Evolutionary conservation across 2,329 filamentous ascomycete species (phyloP), one percentile per base, ranked within the genome.

Genomic region (Colletotrichum spaethianum): DNA sequence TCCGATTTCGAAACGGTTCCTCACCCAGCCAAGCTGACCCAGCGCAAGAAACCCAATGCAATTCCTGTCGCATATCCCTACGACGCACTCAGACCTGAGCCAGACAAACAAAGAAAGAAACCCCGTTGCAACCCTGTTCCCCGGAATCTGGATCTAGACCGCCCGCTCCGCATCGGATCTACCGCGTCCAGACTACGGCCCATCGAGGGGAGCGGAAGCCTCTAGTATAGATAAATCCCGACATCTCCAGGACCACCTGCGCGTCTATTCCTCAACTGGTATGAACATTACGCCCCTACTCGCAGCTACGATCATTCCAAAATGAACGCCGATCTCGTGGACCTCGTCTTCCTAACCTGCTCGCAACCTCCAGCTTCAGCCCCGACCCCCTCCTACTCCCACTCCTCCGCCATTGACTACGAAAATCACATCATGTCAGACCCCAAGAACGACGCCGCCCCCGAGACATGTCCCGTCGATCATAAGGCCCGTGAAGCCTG

Each of bases 401-500:
- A 28, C 38, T 33, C 63, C 26, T 53, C 31, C n/a, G 28, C 26
- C 18, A 48, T 65, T 26, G 52, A 65, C 56, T 23, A 67, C 63
- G 55, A 55, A 8, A 46, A 31, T 46, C 53, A 44, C 57, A 61
- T 8, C 42, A 71, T 72, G 70, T 31, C 69, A 14, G 59, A 55
- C 53, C 18, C 42, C 18, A 71, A 61, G 42, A 53, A 44, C 63
- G 56, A 20, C 55, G 61, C 50, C 31, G 57, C 44, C 16, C 28
- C 26, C 31, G 72, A 72, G 46, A 57, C 63, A 31, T 75, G 74
- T 26, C 74, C 74, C 33, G 73, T 75, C 53, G 74, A 75, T 56
- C 73, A 75, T 84, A 93, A 94, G 79, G 93, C 94, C 66, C 93
- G 96, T 78, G 93, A 95, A 78, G 91, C 93, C 78, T 99, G 96